phyloP scores from a whole-genome alignment of 768 basidiomycete genomes.

The Strobilomyces echinocephalus region DNA sequence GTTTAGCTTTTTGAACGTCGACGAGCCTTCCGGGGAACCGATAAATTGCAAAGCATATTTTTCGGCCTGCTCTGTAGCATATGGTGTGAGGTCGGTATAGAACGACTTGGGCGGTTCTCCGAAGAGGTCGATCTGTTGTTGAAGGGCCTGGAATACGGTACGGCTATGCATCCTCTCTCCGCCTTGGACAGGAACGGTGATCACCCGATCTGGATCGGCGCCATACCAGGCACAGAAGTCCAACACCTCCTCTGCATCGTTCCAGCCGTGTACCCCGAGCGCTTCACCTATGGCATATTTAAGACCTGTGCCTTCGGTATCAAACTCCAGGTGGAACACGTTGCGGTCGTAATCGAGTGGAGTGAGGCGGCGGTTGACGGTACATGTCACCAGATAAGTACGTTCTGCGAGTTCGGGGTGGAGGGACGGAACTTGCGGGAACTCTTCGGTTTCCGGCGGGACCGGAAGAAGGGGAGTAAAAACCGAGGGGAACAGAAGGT shows the following conservation, averaged over 20 bases:
- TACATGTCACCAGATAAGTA: constrained; percentile 90
- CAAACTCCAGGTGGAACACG: constrained; percentile 97
- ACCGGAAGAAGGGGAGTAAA: constrained; percentile 51
- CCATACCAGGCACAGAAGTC: constrained; percentile 94
- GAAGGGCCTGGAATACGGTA: constrained; percentile 91
- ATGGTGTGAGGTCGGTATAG: constrained; percentile 79
- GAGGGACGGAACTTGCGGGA: constrained; percentile 60
- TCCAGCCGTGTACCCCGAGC: constrained; percentile 96
- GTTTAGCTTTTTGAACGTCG: constrained; percentile 91
- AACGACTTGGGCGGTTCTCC: constrained; percentile 95
- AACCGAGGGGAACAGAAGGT: constrained; percentile 81
- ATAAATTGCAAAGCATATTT: constrained; percentile 84
- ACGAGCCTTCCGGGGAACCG: constrained; percentile 82
- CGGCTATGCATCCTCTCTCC: constrained; percentile 80
- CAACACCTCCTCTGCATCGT: constrained; percentile 80
- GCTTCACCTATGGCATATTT: constrained; percentile 97
- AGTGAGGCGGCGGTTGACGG: constrained; percentile 91
- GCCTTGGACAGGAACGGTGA: constrained; percentile 71
- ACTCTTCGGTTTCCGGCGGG: constrained; percentile 35
- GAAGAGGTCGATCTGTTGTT: constrained; percentile 95
- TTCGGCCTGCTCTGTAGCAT: constrained; percentile 68
- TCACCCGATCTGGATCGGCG: constrained; percentile 68
- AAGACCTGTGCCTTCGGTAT: constrained; percentile 85
- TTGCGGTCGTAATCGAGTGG: constrained; percentile 96
- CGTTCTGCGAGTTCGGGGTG: constrained; percentile 85